phyloP scores from a whole-genome alignment of 208 protist genomes.

The Trichomonas gallinae region DNA sequence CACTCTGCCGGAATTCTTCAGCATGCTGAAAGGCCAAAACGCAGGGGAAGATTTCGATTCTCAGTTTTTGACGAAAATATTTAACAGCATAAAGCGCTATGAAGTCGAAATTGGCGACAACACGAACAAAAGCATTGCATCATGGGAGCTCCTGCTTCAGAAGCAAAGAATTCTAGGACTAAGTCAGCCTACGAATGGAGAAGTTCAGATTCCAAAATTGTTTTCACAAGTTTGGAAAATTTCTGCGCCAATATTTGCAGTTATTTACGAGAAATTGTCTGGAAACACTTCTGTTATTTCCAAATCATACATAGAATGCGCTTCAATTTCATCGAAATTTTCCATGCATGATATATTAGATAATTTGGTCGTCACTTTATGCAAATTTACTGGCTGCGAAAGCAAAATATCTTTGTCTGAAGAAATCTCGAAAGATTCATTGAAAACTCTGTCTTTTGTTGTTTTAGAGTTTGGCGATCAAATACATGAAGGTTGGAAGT shows the following conservation, averaged over 20 bases:
- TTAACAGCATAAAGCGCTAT: not conserved
- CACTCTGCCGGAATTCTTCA: not conserved
- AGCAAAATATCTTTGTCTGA: not conserved
- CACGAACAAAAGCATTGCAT: not conserved
- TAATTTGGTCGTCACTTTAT: not conserved
- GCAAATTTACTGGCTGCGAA: not conserved
- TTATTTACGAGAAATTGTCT: not conserved
- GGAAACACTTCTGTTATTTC: not conserved
- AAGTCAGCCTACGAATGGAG: not conserved
- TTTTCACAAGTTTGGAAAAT: not conserved
- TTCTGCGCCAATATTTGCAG: not conserved
- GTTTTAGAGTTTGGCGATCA: not conserved
- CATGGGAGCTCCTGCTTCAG: not conserved
- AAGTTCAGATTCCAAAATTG: not conserved
- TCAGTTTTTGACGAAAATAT: not conserved
- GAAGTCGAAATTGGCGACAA: not conserved
- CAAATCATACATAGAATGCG: not conserved
- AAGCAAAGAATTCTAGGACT: not conserved
- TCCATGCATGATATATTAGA: not conserved
- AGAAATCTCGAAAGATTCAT: not conserved
- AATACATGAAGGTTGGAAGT: slow-evolving; percentile 13
- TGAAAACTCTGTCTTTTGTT: not conserved
- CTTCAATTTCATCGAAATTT: not conserved
- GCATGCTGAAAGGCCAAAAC: not conserved
- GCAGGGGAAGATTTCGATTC: not conserved